Conservation (phyloP, 106 monocot genomes). For the Apostasia shenzhenica region DNA sequence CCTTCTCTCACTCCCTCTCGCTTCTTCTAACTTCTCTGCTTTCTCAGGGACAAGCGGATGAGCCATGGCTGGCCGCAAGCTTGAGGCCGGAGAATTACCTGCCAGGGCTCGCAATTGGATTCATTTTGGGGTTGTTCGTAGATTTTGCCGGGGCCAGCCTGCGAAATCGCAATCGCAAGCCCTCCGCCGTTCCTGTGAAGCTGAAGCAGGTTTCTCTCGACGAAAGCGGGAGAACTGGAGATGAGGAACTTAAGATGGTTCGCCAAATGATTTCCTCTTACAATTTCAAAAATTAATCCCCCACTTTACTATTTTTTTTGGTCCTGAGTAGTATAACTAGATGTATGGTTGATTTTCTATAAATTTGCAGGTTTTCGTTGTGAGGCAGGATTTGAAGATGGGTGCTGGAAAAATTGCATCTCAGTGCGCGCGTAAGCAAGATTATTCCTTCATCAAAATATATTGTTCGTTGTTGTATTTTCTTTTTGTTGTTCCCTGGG, state of each 20-base stretch:
- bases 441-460: slow-evolving; percentile 2
- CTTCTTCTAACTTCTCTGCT: not conserved
- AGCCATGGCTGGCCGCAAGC: slow-evolving; percentile 67
- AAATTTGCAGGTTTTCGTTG: slow-evolving; percentile 68
- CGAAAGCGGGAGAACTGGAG: slow-evolving; percentile 4
- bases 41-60: slow-evolving; percentile 13
- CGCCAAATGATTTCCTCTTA: not conserved
- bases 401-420: slow-evolving; percentile 91
- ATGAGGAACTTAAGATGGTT: slow-evolving; percentile 92
- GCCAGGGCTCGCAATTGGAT: slow-evolving; percentile 71
- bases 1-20: not conserved
- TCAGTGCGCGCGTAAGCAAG: slow-evolving; percentile 91
- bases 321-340: not conserved
- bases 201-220: slow-evolving; percentile 9
- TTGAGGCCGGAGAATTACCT: slow-evolving; percentile 72
- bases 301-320: not conserved
- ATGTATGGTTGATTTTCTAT: not conserved
- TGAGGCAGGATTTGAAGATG: slow-evolving; percentile 96
- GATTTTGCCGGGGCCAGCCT: slow-evolving; percentile 32
- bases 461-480: not conserved
- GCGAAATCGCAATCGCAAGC: slow-evolving; percentile 9
- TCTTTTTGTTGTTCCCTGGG: not conserved
- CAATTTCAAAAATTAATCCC: not conserved
- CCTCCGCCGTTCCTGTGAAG: slow-evolving; percentile 16
- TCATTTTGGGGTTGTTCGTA: slow-evolving; percentile 70